Evolutionary conservation across 2,329 filamentous ascomycete species (phyloP), one percentile per base, ranked within the genome.

Genomic region (Exophiala viscosa): DNA sequence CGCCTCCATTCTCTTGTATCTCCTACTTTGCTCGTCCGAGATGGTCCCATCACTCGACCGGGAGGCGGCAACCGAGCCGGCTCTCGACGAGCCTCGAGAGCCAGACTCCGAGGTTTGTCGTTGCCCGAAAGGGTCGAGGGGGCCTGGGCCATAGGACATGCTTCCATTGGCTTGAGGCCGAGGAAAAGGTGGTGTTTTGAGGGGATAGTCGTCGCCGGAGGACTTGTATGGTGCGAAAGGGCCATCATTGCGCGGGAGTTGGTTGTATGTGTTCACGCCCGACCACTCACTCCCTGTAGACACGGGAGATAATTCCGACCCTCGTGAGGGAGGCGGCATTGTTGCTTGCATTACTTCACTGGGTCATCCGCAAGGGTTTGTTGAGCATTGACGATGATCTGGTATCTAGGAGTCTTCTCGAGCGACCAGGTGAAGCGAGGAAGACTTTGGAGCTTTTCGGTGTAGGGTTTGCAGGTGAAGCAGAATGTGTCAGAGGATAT

Each of bases 201-300:
- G 39, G 15, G 51, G 52, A 42, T 52, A 58, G 13, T 55, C 50
- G 46, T 60, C 59, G 17, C 44, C 52, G 14, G 56, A 23, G 17
- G 46, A 39, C 18, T 49, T 54, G 15, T 36, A 49, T 49, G 78
- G 70, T 57, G 74, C 75, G 69, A 80, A 69, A 39, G 55, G 57
- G 13, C 75, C 77, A 66, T 78, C 73, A 23, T 55, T 58, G 18
- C 60, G 55, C 13, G 50, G 48, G 65, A 70, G 67, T 58, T 73
- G 73, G 59, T 83, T 80, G 70, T 89, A 88, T 66, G 84, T 84
- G 59, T 81, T 80, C 63, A 85, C 79, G 53, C 78, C 81, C 44
- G 87, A 87, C 85, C 87, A 93, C 69, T 93, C 89, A 76, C 84
- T 90, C 69, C 86, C 88, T 67, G 88, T 75, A 73, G 88, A 93